Evolutionary conservation across 345 rosid genomes (phyloP), one percentile per base, ranked within the genome.

Genomic region (Clausena lansium): DNA sequence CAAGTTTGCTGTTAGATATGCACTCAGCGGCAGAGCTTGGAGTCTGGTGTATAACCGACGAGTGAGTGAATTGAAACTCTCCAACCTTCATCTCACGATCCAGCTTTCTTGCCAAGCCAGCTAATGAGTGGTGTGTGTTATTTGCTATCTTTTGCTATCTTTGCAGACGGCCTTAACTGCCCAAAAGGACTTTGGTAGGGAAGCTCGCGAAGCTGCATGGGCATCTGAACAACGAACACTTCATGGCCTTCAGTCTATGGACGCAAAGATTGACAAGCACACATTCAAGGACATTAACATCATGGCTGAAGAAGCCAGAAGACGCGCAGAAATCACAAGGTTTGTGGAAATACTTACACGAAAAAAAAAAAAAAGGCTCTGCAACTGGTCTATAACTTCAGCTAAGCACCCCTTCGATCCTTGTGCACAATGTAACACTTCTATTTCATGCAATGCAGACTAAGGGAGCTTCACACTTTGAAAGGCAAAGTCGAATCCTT

Each of bases 11-110:
- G 95, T 93, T 62, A 84, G 89, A 70, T 95, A 91, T 84, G 95
- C 90, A 9, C 82, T 92, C 58, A 93, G 94, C 55, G 97, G 97
- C 10, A 85, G 83, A 84, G 93, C 98, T 1, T 93, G 98, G 97
- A 76, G 86, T 74, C 81, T 84, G 13, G 90, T 95, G 65, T 78
- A 85, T 33, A 76, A 95, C 73, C 84, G 90, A 80, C 89, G 97
- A 83, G 98, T 93, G 28, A 73, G 93, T 76, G 52, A 30, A 54
- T 45, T 45, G 50, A 45, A 45, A 3, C 15, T 4, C 50, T 2
- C 28, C 17, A 68, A 71, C 22, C n/a, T 59, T n/a, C 45, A 10
- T 7, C 70, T 67, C 32, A 8, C 58, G 33, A 28, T 27, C 15
- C 9, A 15, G 28, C 11, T 45, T 22, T 45, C 27, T 59, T 45